phyloP scores from a whole-genome alignment of 305 asterid species.

The Rubia peregrina region DNA sequence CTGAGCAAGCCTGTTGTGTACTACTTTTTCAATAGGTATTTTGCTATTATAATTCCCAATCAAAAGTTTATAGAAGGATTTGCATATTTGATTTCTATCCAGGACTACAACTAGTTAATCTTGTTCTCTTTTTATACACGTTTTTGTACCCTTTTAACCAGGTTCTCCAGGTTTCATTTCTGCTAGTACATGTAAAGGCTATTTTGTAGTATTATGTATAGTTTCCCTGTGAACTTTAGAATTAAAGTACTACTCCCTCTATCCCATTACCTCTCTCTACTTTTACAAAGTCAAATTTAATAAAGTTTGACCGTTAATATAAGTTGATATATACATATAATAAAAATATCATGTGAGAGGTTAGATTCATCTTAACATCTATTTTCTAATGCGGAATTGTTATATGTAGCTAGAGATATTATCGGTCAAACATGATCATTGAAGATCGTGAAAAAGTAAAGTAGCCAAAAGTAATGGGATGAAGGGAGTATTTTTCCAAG shows the following conservation, averaged over 20 bases:
- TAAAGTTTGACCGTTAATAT: too few relatives aligned
- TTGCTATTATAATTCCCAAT: not conserved
- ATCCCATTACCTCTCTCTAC: too few relatives aligned
- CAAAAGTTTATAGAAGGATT: not conserved
- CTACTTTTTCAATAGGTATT: constrained; percentile 83
- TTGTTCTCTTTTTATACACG: not conserved
- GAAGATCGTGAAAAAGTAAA: too few relatives aligned
- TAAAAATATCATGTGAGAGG: too few relatives aligned
- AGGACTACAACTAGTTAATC: not conserved
- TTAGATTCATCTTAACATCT: too few relatives aligned
- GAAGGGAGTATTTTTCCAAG: not conserved
- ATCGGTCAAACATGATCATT: too few relatives aligned
- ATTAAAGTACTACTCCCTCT: not conserved
- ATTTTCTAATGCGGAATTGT: too few relatives aligned
- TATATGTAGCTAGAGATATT: too few relatives aligned
- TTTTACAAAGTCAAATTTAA: too few relatives aligned
- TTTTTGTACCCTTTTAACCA: not conserved
- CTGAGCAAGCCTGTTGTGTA: constrained; percentile 81
- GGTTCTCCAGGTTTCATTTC: not conserved
- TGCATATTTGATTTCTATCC: not conserved
- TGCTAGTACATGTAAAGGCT: constrained; percentile 1
- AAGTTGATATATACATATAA: too few relatives aligned
- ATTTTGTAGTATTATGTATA: not conserved
- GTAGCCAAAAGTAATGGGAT: too few relatives aligned
- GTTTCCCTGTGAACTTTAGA: not conserved